phyloP scores from a whole-genome alignment of 495 filamentous ascomycete genomes.

The Rhypophila decipiens region DNA sequence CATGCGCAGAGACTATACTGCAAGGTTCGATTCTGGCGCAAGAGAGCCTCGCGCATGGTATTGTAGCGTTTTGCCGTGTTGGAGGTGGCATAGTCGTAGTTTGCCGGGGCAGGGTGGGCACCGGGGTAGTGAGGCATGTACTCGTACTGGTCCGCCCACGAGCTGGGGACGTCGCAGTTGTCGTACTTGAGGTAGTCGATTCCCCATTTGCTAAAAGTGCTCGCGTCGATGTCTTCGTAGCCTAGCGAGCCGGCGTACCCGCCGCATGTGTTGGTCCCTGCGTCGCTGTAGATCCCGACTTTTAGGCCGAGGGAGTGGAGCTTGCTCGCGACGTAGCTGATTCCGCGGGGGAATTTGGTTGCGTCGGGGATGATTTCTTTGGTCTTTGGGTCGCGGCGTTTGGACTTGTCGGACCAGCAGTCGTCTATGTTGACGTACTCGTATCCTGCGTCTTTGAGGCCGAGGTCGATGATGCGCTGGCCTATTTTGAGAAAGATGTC shows the following conservation, averaged over 20 bases:
- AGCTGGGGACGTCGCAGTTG: constrained; percentile 46
- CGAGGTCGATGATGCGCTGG: constrained; percentile 39
- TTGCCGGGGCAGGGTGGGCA: constrained; percentile 30
- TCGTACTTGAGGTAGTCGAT: constrained; percentile 70
- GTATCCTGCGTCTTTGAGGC: constrained; percentile 57
- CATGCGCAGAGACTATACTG: constrained; percentile 62
- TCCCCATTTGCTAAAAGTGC: constrained; percentile 57
- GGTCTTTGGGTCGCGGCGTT: constrained; percentile 42
- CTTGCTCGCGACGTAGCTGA: constrained; percentile 49
- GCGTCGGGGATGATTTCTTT: constrained; percentile 52
- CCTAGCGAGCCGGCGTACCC: constrained; percentile 56
- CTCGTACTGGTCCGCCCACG: constrained; percentile 34
- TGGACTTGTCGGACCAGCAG: constrained; percentile 55
- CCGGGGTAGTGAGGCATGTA: constrained; percentile 21
- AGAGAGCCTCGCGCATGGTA: constrained; percentile 56
- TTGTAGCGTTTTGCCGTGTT: constrained; percentile 49
- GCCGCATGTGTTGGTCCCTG: constrained; percentile 54
- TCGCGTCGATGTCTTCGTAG: constrained; percentile 56
- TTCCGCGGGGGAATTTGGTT: constrained; percentile 56
- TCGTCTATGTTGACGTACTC: constrained; percentile 60
- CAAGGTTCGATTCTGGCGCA: constrained; percentile 48
- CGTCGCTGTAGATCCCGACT: constrained; percentile 60
- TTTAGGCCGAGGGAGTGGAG: constrained; percentile 57
- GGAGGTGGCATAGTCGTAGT: constrained; percentile 50
- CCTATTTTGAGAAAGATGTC: constrained; percentile 47